These are phyloP conservation scores for Echium plantagineum DNA, from an alignment of 257 asterid genomes.

Conservation along the genomic window DNA sequence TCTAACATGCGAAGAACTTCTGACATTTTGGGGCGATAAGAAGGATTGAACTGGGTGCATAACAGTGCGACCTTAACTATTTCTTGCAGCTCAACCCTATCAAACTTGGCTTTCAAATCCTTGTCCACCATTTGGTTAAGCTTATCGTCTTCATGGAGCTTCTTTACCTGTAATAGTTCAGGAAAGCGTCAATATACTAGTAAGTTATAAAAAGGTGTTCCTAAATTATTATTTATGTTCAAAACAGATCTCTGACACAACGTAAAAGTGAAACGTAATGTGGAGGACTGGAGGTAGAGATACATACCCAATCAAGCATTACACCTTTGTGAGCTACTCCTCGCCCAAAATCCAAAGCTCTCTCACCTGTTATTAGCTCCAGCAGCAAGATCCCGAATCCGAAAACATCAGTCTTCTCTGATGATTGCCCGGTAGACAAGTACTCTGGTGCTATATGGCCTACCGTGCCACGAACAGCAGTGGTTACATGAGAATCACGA, in stretches of 20 bases:
- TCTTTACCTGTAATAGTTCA: conserved; percentile 37
- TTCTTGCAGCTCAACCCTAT: conserved; percentile 52
- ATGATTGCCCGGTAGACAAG: conserved; percentile 35
- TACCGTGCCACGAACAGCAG: conserved; percentile 62
- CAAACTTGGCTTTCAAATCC: conserved; percentile 37
- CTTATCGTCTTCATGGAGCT: conserved; percentile 47
- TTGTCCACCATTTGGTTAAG: conserved; percentile 54
- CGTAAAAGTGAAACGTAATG: background rate
- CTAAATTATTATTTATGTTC: background rate
- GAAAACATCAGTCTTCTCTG: conserved; percentile 40
- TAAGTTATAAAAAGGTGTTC: background rate
- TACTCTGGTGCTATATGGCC: conserved; percentile 75
- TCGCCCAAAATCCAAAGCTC: conserved; percentile 35
- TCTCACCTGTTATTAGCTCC: conserved; percentile 38
- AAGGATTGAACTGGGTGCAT: conserved; percentile 49
- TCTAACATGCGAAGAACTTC: conserved; percentile 58
- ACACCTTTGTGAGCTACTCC: conserved; percentile 34
- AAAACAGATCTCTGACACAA: too few species aligned
- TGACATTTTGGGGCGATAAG: conserved; percentile 63
- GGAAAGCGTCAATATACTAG: background rate
- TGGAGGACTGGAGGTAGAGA: background rate
- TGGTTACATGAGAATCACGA: conserved; percentile 54
- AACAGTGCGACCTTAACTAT: conserved; percentile 53
- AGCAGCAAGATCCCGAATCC: conserved; percentile 48
- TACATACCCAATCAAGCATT: conserved; percentile 38